Evolutionary conservation across 176 grass and related monocot species (phyloP).

Genomic region (Tillandsia leiboldiana): DNA sequence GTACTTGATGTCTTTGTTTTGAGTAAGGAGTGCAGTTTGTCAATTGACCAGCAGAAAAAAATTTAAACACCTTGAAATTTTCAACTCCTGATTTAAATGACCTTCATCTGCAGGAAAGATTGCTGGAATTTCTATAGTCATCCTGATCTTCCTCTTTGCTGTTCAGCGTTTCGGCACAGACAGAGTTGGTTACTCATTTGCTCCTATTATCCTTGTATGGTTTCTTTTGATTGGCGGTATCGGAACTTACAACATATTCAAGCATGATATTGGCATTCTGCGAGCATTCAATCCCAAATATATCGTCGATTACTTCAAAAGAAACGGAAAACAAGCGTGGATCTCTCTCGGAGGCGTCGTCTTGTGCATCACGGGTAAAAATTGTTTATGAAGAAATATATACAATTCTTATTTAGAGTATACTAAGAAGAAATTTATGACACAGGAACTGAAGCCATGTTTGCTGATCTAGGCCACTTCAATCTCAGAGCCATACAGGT

Average conservation of each 20-base stretch:
- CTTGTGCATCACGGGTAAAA: conserved; percentile 62
- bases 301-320: conserved; percentile 59
- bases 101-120: conserved; percentile 32
- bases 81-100: background rate
- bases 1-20: no score
- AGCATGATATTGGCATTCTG: conserved; percentile 40
- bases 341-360: conserved; percentile 70
- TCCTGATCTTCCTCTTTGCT: conserved; percentile 51
- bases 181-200: conserved; percentile 73
- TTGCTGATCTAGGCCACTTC: conserved; percentile 79
- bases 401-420: no score
- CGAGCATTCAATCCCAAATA: conserved; percentile 61
- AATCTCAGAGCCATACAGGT: conserved; percentile 60
- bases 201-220: conserved; percentile 51
- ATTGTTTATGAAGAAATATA: no score
- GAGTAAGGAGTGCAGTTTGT: no score
- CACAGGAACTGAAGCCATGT: conserved; percentile 68
- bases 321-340: conserved; percentile 60
- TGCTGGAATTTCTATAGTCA: conserved; percentile 46
- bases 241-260: conserved; percentile 55
- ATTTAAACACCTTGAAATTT: no score
- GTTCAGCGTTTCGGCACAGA: conserved; percentile 58
- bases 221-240: conserved; percentile 50
- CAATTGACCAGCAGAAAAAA: no score
- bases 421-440: no score